Evolutionary conservation across 306 rosid genomes (phyloP).

Genomic region (Fragaria iinumae): DNA sequence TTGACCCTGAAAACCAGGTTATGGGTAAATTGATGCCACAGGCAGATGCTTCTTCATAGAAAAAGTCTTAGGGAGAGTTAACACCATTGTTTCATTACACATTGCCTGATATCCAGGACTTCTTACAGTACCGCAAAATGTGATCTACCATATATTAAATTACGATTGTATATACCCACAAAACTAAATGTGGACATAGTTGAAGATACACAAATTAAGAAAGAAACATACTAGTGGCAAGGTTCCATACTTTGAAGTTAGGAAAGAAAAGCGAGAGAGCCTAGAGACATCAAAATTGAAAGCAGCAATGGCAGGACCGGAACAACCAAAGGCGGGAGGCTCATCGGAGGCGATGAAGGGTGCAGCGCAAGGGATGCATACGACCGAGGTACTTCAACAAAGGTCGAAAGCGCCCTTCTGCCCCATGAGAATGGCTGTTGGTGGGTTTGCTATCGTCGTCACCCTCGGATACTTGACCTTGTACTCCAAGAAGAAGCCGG

Average conservation of each 20-base stretch:
- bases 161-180: background rate
- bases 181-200: background rate
- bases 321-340: constrained; percentile 16
- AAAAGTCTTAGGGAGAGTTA: background rate
- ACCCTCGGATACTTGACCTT: constrained; percentile 49
- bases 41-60: background rate
- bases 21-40: background rate
- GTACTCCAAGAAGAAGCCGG: constrained; percentile 64
- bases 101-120: background rate
- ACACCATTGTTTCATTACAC: background rate
- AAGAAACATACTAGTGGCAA: background rate
- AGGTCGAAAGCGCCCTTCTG: constrained; percentile 35
- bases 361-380: constrained; percentile 24
- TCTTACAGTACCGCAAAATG: background rate
- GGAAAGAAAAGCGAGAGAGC: background rate
- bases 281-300: background rate
- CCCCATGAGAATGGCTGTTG: constrained; percentile 57
- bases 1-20: constrained; percentile 13
- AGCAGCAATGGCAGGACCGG: constrained; percentile 30
- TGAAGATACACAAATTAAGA: background rate
- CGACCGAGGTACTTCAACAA: constrained; percentile 53
- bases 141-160: background rate
- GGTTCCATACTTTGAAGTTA: background rate
- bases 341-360: constrained; percentile 28
- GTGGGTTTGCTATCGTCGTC: constrained; percentile 46